Conservation (phyloP, 495 filamentous ascomycete genomes). For the Neurospora intermedia region DNA sequence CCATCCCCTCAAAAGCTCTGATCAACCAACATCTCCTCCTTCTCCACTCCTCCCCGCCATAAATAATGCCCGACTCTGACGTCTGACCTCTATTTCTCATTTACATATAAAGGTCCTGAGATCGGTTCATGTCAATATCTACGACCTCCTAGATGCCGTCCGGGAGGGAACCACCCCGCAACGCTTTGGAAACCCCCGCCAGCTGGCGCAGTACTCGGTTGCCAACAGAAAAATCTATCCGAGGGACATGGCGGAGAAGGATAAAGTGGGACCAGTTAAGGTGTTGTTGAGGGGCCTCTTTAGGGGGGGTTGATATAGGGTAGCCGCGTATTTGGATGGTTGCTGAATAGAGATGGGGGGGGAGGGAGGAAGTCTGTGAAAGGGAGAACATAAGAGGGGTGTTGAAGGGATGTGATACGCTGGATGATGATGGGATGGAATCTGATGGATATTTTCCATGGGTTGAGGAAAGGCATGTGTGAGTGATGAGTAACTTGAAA, state of each 20-base stretch:
- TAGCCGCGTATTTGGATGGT: neutral
- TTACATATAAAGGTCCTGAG: conserved; percentile 12
- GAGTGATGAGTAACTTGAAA: neutral
- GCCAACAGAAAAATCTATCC: conserved; percentile 11
- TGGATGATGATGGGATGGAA: neutral
- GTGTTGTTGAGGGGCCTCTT: conserved; percentile 5
- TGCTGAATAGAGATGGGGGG: neutral
- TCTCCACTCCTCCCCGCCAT: too few species aligned
- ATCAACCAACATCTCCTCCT: neutral
- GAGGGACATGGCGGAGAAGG: conserved; percentile 4
- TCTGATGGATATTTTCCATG: neutral
- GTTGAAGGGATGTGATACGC: neutral
- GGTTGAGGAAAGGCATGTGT: neutral
- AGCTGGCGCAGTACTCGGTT: conserved; percentile 18
- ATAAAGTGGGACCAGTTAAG: conserved; percentile 19
- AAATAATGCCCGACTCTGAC: neutral
- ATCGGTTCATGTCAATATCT: conserved; percentile 26
- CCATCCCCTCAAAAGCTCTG: neutral
- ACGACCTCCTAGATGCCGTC: conserved; percentile 25
- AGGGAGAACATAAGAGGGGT: neutral
- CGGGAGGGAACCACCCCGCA: neutral
- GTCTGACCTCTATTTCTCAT: neutral
- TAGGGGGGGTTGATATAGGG: neutral
- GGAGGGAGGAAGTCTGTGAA: neutral
- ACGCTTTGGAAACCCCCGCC: conserved; percentile 9